A percentile compares a stretch with the other conserved stretches of the same genome.
phyloP scores from a whole-genome alignment of 1,284 basidiomycete species.

The Ceratobasidium sp. region DNA sequence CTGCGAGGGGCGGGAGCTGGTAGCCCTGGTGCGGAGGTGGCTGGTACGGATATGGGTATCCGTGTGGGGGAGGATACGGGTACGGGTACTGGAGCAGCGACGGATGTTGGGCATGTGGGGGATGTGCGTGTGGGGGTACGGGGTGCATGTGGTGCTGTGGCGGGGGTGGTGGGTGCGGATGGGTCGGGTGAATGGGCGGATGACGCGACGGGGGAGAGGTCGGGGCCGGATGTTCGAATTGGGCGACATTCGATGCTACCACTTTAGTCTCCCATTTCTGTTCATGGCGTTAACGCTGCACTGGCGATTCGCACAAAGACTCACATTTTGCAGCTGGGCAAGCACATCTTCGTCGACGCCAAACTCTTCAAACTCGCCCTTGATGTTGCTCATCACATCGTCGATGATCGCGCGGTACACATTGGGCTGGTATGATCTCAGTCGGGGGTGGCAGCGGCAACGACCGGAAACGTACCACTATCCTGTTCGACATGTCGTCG shows the following conservation, averaged over 20 bases:
- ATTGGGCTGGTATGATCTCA: slow-evolving; percentile 53
- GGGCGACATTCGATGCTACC: slow-evolving; percentile 60
- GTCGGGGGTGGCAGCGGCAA: too few species aligned
- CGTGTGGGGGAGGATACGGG: slow-evolving; percentile 24
- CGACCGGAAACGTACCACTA: slow-evolving; percentile 41
- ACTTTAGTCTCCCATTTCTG: slow-evolving; percentile 64
- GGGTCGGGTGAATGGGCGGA: slow-evolving; percentile 41
- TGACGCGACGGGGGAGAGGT: slow-evolving; percentile 44
- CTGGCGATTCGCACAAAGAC: slow-evolving; percentile 3
- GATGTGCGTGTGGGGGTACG: slow-evolving; percentile 11
- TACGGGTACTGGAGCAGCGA: slow-evolving; percentile 26
- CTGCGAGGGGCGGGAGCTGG: slow-evolving; percentile 38
- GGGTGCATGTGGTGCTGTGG: slow-evolving; percentile 39
- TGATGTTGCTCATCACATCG: slow-evolving; percentile 62
- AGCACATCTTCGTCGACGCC: slow-evolving; percentile 65
- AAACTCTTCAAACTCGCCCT: slow-evolving; percentile 66
- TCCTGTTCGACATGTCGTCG: slow-evolving; percentile 43
- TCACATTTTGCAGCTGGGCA: slow-evolving; percentile 57
- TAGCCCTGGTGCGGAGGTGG: slow-evolving; percentile 5
- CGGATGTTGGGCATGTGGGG: slow-evolving; percentile 27
- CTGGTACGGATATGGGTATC: slow-evolving; percentile 35
- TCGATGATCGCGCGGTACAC: slow-evolving; percentile 65
- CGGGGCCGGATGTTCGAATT: slow-evolving; percentile 53
- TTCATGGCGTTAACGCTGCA: not conserved
- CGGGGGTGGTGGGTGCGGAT: slow-evolving; percentile 42